Percentiles rank a stretch among this genome's conserved stretches.
phyloP scores from a whole-genome alignment of 139 green algal species.

The Chlorella sorokiniana region DNA sequence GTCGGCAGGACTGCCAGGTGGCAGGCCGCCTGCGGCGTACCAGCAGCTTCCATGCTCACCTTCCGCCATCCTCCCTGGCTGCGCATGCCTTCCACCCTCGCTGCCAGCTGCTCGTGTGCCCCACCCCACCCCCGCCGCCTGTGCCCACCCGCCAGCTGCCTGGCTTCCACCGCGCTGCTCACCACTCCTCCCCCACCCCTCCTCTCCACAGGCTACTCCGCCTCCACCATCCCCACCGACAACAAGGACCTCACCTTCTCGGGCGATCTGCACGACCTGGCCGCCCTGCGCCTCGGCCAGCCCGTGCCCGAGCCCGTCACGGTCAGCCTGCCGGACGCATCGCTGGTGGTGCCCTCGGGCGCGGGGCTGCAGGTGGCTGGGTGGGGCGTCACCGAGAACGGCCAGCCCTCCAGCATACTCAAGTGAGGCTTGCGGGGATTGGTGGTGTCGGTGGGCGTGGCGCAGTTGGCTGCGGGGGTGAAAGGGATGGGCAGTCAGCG shows the following conservation, averaged over 20 bases:
- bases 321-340: neutral
- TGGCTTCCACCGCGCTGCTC: too few relatives aligned
- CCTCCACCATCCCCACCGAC: neutral
- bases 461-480: neutral
- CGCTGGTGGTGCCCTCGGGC: neutral
- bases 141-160: neutral
- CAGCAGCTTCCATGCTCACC: too few relatives aligned
- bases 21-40: too few relatives aligned
- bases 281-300: neutral
- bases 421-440: too few relatives aligned
- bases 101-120: too few relatives aligned
- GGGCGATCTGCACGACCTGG: conserved; percentile 1
- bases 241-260: conserved; percentile 11
- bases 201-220: neutral
- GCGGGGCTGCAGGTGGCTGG: conserved; percentile 2
- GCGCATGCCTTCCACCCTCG: too few relatives aligned
- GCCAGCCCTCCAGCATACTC: neutral
- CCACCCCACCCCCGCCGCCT: neutral
- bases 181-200: too few relatives aligned
- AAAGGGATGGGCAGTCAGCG: too few relatives aligned
- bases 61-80: too few relatives aligned
- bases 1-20: too few relatives aligned
- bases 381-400: conserved; percentile 3
- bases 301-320: neutral
- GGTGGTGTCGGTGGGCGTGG: neutral